Evolutionary conservation across 352 stramenopile genomes (phyloP).

Genomic region (Aphanomyces cochlioides): DNA sequence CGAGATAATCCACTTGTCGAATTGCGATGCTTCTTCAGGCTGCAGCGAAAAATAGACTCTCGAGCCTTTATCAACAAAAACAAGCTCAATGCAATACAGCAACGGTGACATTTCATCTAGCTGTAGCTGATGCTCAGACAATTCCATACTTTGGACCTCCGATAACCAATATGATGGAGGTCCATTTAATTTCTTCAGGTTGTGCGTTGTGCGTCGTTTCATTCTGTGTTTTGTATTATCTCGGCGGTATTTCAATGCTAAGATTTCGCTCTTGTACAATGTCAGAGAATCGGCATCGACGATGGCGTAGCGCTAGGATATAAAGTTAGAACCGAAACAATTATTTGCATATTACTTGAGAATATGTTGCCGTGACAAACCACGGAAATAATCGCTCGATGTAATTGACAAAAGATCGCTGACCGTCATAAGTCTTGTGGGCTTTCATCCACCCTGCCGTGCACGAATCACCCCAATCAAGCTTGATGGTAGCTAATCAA

Average conservation of each 20-base stretch:
- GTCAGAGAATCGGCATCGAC: constrained; percentile 65
- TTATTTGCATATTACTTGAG: not conserved
- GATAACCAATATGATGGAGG: constrained; percentile 52
- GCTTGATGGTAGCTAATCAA: constrained; percentile 49
- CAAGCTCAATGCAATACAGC: constrained; percentile 76
- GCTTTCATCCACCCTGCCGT: constrained; percentile 87
- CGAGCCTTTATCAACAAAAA: constrained; percentile 50
- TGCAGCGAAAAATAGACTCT: constrained; percentile 63
- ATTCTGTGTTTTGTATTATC: constrained; percentile 62
- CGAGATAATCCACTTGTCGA: constrained; percentile 68
- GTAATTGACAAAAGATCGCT: not conserved
- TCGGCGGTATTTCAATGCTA: constrained; percentile 65
- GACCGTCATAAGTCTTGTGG: constrained; percentile 41
- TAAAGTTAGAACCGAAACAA: too few species aligned
- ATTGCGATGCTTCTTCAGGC: constrained; percentile 63
- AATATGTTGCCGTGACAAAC: not conserved
- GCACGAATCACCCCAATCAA: constrained; percentile 70
- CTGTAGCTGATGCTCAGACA: constrained; percentile 73
- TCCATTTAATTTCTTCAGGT: not conserved
- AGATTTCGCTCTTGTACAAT: constrained; percentile 81
- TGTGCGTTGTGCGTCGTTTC: constrained; percentile 42
- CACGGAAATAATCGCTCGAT: constrained; percentile 3
- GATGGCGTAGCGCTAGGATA: constrained; percentile 68
- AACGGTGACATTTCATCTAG: constrained; percentile 79
- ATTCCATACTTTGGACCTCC: constrained; percentile 52